Evolutionary conservation across 2,329 filamentous ascomycete species (phyloP).

Genomic region (Eutypella sp.): DNA sequence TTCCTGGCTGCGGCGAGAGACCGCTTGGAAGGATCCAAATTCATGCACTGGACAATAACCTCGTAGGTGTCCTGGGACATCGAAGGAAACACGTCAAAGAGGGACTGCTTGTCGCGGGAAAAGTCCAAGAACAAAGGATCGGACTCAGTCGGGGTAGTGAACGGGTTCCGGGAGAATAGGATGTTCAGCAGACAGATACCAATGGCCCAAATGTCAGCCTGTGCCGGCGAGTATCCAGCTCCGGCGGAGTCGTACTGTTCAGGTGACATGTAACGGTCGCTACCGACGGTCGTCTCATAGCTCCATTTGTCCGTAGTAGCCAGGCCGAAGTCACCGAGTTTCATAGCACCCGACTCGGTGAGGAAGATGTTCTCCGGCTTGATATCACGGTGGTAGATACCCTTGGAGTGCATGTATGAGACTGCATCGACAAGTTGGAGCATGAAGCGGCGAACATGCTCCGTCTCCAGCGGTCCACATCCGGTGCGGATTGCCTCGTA

Average conservation of each 20-base stretch:
- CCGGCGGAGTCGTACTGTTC: conserved; percentile 92
- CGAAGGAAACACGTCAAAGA: conserved; percentile 96
- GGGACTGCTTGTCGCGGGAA: conserved; percentile 83
- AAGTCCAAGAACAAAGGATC: conserved; percentile 94
- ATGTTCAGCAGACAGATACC: conserved; percentile 96
- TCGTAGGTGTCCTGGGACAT: conserved; percentile 99
- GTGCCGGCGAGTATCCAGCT: conserved; percentile 83
- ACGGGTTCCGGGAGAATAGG: conserved; percentile 93
- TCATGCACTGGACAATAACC: conserved; percentile 85
- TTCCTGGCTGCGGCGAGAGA: conserved; percentile 74
- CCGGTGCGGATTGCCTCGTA: conserved; percentile 94
- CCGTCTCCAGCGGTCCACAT: conserved; percentile 85
- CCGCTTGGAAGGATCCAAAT: conserved; percentile 83
- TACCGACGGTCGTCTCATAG: conserved; percentile 88
- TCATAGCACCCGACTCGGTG: conserved; percentile 79
- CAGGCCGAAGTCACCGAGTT: conserved; percentile 93
- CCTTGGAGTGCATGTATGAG: conserved; percentile 83
- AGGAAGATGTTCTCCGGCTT: conserved; percentile 99
- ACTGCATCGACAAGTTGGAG: conserved; percentile 86
- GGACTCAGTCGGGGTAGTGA: conserved; percentile 82
- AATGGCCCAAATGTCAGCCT: conserved; percentile 95
- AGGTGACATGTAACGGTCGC: conserved; percentile 98
- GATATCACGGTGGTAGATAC: conserved; percentile 95
- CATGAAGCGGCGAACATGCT: conserved; percentile 97
- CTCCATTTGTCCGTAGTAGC: conserved; percentile 88